Conservation (phyloP, 2,329 filamentous ascomycete genomes). For the Fusarium camptoceras region DNA sequence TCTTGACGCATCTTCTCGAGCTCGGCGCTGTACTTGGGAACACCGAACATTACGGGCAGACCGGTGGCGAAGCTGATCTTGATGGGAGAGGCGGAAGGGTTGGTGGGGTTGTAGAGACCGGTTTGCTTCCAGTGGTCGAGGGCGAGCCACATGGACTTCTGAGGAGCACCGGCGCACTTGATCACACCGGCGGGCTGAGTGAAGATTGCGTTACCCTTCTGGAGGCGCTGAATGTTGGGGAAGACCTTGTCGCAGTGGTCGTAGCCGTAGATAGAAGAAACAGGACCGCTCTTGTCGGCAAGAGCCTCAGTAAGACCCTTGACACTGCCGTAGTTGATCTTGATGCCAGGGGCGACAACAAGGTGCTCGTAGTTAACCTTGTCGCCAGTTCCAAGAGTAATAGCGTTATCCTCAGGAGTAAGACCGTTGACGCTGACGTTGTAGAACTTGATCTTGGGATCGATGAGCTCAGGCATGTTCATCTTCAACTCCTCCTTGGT, state of each 20-base stretch:
- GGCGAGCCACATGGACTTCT: constrained; percentile 73
- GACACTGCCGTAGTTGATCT: constrained; percentile 62
- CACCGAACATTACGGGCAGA: constrained; percentile 68
- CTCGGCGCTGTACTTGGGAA: constrained; percentile 68
- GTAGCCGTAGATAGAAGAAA: constrained; percentile 70
- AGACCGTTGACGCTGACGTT: constrained; percentile 62
- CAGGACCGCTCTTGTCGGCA: constrained; percentile 57
- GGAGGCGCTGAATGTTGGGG: constrained; percentile 59
- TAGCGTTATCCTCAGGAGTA: constrained; percentile 65
- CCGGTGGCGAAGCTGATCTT: constrained; percentile 67
- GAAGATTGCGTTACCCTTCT: constrained; percentile 66
- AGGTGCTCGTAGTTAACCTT: constrained; percentile 72
- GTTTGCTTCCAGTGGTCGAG: constrained; percentile 68
- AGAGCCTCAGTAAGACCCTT: constrained; percentile 69
- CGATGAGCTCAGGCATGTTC: constrained; percentile 63
- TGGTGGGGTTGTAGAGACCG: constrained; percentile 61
- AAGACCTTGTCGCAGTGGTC: constrained; percentile 67
- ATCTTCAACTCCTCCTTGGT: constrained; percentile 67
- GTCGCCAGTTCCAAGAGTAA: constrained; percentile 67
- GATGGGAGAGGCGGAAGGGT: constrained; percentile 57
- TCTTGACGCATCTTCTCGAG: constrained; percentile 66
- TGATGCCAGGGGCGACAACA: constrained; percentile 70
- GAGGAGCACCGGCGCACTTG: constrained; percentile 71
- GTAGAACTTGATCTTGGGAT: constrained; percentile 73
- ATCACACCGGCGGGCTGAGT: constrained; percentile 68